Percentiles rank a stretch among this genome's conserved stretches.
Conservation (phyloP, 768 basidiomycete genomes). For the Trametes villosa region DNA sequence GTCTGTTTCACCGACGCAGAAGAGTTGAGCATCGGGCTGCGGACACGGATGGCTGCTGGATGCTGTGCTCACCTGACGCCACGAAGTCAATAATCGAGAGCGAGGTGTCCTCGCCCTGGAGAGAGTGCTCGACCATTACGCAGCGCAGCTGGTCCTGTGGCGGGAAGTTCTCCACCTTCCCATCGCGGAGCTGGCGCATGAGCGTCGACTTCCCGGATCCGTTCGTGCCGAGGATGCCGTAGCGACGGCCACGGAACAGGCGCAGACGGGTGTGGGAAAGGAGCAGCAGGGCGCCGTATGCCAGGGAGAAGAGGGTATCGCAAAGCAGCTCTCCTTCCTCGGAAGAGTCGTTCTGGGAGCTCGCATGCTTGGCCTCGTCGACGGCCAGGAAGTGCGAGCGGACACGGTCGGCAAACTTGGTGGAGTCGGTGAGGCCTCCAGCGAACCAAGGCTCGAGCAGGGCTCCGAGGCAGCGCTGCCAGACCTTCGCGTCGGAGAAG, state of each 20-base stretch:
- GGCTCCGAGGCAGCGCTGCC: constrained; percentile 73
- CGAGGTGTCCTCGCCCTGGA: constrained; percentile 91
- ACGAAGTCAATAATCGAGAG: constrained; percentile 88
- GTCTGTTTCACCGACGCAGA: constrained; percentile 48
- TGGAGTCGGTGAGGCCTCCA: constrained; percentile 46
- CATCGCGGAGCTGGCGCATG: constrained; percentile 92
- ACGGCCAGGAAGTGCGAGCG: constrained; percentile 76
- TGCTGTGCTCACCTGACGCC: constrained; percentile 62
- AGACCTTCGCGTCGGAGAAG: constrained; percentile 56
- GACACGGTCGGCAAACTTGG: constrained; percentile 62
- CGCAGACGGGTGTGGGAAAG: constrained; percentile 93
- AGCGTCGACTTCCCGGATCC: constrained; percentile 96
- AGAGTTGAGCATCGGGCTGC: neutral
- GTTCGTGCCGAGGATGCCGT: constrained; percentile 96
- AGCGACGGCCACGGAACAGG: constrained; percentile 87
- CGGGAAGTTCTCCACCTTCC: constrained; percentile 97
- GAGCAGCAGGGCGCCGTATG: constrained; percentile 92
- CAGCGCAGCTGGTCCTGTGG: constrained; percentile 83
- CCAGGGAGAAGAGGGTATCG: constrained; percentile 93
- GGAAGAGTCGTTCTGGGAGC: constrained; percentile 44
- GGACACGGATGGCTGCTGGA: neutral
- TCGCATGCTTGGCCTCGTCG: constrained; percentile 72
- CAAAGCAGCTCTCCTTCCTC: constrained; percentile 88
- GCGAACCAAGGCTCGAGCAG: constrained; percentile 76
- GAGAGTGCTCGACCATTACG: constrained; percentile 96